Evolutionary conservation across 192 early-diverging fungal species (phyloP), one percentile per base, ranked within the genome.

Genomic region (Gaertneriomyces sp.): DNA sequence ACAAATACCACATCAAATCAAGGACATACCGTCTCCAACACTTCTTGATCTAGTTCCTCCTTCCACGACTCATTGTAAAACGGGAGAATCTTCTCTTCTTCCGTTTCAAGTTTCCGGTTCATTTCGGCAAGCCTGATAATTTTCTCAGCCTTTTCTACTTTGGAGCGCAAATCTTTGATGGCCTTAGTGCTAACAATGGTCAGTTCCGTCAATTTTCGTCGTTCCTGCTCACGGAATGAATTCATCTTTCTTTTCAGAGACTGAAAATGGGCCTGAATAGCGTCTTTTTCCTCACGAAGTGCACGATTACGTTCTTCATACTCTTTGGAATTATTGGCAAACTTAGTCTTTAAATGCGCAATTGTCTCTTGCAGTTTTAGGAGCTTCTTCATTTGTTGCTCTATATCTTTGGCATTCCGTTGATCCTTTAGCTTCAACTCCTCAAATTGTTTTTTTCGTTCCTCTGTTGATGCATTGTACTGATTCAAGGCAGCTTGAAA

Each of bases 51-150:
- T 41, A 47, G 68, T 4, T 19, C 69, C 4, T 72, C 68, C 40
- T 50, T 43, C 33, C 64, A 10, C n/a, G 65, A 58, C 54, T 72
- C 72, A 9, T 56, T 53, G 57, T 79, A 79, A 53, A 83, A 83
- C 42, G 81, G 76, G 51, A 74, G 38, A 3, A 83, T 64, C 60
- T 80, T 84, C 69, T 86, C 84, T 62, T 72, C 74, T 66, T 85
- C 82, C 39, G 81, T 85, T 68, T 86, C 84, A 45, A 86, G 58
- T 61, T 85, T 86, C 52, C 79, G 19, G 55, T 86, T 86, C 84
- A 86, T 86, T 70, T 86, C 84, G 2, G 84, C 82, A 42, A 86
- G 42, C 55, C 76, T 74, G 50, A 86, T 78, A 45, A 86, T 86
- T 72, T 73, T 77, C 61, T 86, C 84, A 3, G 84, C 84, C 60